Evolutionary conservation across 306 rosid genomes (phyloP).

Genomic region (Carpinus fangiana): DNA sequence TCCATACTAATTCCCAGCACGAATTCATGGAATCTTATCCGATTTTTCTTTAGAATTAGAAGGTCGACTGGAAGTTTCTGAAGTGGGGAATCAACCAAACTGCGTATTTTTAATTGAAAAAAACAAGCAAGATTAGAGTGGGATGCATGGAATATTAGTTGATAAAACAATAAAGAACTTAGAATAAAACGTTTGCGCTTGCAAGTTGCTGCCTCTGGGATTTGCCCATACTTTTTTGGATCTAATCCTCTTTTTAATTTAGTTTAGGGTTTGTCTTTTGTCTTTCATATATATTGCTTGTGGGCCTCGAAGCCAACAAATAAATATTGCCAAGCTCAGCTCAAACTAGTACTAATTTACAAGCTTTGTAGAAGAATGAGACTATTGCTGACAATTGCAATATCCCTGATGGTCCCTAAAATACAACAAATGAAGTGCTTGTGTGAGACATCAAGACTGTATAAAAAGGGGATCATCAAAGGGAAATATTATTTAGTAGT

Average conservation of each 20-base stretch:
- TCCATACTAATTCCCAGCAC: neutral
- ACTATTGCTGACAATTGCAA: constrained; percentile 21
- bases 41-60: constrained; percentile 34
- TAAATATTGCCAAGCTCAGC: constrained; percentile 19
- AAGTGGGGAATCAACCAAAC: constrained; percentile 62
- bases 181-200: constrained; percentile 32
- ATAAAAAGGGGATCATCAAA: constrained; percentile 33
- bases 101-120: constrained; percentile 1
- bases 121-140: constrained; percentile 13
- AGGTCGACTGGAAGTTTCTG: constrained; percentile 29
- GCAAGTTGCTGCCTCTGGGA: constrained; percentile 52
- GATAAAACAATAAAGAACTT: constrained; percentile 17
- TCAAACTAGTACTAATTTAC: neutral
- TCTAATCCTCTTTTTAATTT: constrained; percentile 33
- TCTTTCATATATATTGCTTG: constrained; percentile 26
- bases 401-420: constrained; percentile 34
- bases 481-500: constrained; percentile 30
- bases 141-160: neutral
- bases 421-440: constrained; percentile 49
- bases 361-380: constrained; percentile 2
- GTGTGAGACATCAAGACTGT: constrained; percentile 54
- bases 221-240: constrained; percentile 44
- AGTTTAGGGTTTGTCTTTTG: neutral
- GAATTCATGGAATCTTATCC: constrained; percentile 40
- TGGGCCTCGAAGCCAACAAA: constrained; percentile 31